Conservation (phyloP, 768 basidiomycete genomes). For the Psilocybe subaeruginosa region DNA sequence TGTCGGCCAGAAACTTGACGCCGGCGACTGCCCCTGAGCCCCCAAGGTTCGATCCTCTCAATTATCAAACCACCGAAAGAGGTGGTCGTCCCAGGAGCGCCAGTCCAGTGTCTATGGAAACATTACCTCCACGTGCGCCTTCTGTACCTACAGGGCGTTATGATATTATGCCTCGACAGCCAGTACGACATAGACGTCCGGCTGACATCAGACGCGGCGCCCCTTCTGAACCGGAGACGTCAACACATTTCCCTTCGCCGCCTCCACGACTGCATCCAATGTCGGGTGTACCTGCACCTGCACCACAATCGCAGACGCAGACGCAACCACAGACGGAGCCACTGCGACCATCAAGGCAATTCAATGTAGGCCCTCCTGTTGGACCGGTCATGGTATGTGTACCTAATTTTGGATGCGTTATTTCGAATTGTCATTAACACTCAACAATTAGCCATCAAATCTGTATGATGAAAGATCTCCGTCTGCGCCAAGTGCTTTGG, state of each 20-base stretch:
- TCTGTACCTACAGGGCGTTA: conserved; percentile 17
- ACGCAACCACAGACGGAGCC: not conserved
- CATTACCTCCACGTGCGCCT: conserved; percentile 28
- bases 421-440: conserved; percentile 10
- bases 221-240: conserved; percentile 9
- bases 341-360: conserved; percentile 8
- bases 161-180: not conserved
- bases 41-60: conserved; percentile 56
- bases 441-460: not conserved
- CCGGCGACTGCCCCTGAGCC: conserved; percentile 46
- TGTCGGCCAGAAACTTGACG: conserved; percentile 47
- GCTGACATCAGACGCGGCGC: not conserved
- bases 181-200: not conserved
- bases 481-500: not conserved
- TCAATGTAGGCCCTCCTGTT: conserved; percentile 13
- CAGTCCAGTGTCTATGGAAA: conserved; percentile 36
- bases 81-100: conserved; percentile 36
- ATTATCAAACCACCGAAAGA: conserved; percentile 51
- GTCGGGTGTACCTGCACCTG: conserved; percentile 1
- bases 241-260: not conserved
- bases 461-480: conserved; percentile 8
- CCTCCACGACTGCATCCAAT: not conserved
- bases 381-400: conserved; percentile 30
- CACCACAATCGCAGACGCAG: not conserved
- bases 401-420: not conserved